A percentile compares a stretch with the other conserved stretches of the same genome.
These are phyloP conservation scores for Patellifolia procumbens DNA, from an alignment of 179 eudicot genomes.

Conservation along the genomic window DNA sequence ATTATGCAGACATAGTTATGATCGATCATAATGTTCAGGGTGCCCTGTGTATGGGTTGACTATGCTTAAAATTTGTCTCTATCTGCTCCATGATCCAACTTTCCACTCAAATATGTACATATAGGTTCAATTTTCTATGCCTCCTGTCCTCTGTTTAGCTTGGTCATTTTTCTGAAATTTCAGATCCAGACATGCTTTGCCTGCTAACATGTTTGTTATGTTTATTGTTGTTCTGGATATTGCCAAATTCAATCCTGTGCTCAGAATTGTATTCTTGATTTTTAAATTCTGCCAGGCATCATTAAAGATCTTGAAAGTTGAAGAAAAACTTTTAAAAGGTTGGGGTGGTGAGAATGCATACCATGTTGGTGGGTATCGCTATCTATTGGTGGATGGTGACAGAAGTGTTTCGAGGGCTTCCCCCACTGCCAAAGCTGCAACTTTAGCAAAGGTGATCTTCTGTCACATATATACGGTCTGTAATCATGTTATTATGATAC, in stretches of 20 bases:
- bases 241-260: not conserved
- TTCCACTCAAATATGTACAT: not conserved
- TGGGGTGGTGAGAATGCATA: conserved; percentile 99
- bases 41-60: not conserved
- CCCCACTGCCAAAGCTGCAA: conserved; percentile 83
- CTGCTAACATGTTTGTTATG: not conserved
- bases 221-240: not conserved
- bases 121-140: not conserved
- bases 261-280: conserved; percentile 17
- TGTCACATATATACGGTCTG: not conserved
- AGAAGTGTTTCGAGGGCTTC: conserved; percentile 83
- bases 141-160: not conserved
- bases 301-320: conserved; percentile 70
- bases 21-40: not conserved
- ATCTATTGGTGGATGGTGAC: conserved; percentile 86
- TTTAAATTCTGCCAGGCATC: conserved; percentile 57
- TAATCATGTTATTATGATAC: too few species aligned
- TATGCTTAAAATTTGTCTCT: not conserved
- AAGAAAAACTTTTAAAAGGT: conserved; percentile 91
- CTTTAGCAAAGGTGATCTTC: conserved; percentile 73
- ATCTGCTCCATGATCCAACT: not conserved
- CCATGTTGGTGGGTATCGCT: conserved; percentile 93
- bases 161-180: not conserved
- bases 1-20: not conserved
- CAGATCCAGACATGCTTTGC: not conserved